A percentile compares a stretch with the other conserved stretches of the same genome.
phyloP scores from a whole-genome alignment of 2,329 filamentous ascomycete species.

The Hypoxylon sp. region DNA sequence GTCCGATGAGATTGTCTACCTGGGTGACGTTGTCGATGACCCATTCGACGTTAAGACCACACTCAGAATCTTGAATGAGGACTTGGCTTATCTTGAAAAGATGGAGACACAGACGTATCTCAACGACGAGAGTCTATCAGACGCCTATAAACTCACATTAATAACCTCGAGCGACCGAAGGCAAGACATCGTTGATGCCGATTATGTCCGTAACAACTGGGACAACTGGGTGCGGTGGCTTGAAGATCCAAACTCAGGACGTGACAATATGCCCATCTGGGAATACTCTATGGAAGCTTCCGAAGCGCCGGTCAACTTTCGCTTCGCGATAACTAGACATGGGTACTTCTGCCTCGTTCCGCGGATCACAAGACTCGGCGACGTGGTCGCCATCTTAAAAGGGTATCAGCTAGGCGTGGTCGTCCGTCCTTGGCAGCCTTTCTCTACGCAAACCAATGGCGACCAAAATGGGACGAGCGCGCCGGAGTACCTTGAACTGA shows the following conservation, averaged over 20 bases:
- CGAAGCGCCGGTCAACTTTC: slow-evolving; percentile 21
- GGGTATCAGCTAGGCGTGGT: slow-evolving; percentile 27
- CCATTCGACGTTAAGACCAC: slow-evolving; percentile 8
- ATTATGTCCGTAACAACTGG: slow-evolving; percentile 18
- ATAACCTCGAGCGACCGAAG: slow-evolving; percentile 12
- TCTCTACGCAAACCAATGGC: background rate
- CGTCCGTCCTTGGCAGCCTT: slow-evolving; percentile 21
- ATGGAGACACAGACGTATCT: slow-evolving; percentile 15
- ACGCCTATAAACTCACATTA: slow-evolving; percentile 21
- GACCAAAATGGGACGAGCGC: background rate
- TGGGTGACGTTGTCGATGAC: slow-evolving; percentile 26
- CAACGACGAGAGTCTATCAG: slow-evolving; percentile 15
- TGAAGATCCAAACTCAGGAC: background rate
- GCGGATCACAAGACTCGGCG: slow-evolving; percentile 17
- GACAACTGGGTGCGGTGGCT: slow-evolving; percentile 20
- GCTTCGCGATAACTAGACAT: slow-evolving; percentile 36
- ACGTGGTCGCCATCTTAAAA: slow-evolving; percentile 35
- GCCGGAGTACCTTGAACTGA: slow-evolving; percentile 32
- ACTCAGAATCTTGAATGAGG: slow-evolving; percentile 5
- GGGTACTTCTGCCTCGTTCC: slow-evolving; percentile 41
- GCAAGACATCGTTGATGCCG: slow-evolving; percentile 8
- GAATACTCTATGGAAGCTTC: slow-evolving; percentile 23
- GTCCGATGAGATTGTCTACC: slow-evolving; percentile 39
- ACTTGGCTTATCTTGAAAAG: slow-evolving; percentile 13
- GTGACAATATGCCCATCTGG: slow-evolving; percentile 5